phyloP scores from a whole-genome alignment of 768 basidiomycete species.

The Mycena vulgaris region DNA sequence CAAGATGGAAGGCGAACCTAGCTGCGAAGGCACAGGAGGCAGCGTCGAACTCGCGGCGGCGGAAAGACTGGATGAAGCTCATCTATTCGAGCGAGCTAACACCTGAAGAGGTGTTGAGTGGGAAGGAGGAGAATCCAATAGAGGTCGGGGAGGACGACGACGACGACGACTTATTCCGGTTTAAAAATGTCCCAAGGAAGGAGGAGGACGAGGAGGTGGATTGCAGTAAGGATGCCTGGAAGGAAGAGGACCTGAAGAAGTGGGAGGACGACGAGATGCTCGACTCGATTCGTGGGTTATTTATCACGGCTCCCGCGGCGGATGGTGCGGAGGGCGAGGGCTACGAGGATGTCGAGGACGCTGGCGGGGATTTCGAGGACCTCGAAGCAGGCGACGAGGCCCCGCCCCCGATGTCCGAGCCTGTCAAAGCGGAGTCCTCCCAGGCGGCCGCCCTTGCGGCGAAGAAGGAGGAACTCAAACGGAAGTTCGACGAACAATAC shows the following conservation, averaged over 20 bases:
- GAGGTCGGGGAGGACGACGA: conserved; percentile 53
- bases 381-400: conserved; percentile 52
- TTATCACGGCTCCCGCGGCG: conserved; percentile 85
- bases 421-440: conserved; percentile 48
- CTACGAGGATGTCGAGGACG: conserved; percentile 58
- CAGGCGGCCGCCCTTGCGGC: conserved; percentile 73
- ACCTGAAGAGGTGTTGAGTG: conserved; percentile 75
- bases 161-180: conserved; percentile 84
- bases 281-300: conserved; percentile 88
- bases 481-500: conserved; percentile 97
- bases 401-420: conserved; percentile 42
- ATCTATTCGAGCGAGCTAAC: conserved; percentile 83
- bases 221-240: conserved; percentile 74
- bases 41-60: conserved; percentile 60
- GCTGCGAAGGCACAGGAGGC: conserved; percentile 63
- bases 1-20: conserved; percentile 84
- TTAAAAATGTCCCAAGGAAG: conserved; percentile 57
- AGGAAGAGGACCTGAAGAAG: conserved; percentile 67
- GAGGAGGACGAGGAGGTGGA: conserved; percentile 73
- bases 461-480: conserved; percentile 93
- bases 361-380: conserved; percentile 60
- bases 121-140: conserved; percentile 46
- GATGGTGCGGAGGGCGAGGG: conserved; percentile 52
- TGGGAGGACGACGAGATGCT: conserved; percentile 92
- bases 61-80: conserved; percentile 87